These are phyloP conservation scores for Fusarium sp. DNA, from an alignment of 2,329 filamentous ascomycete species.

Conservation along the genomic window DNA sequence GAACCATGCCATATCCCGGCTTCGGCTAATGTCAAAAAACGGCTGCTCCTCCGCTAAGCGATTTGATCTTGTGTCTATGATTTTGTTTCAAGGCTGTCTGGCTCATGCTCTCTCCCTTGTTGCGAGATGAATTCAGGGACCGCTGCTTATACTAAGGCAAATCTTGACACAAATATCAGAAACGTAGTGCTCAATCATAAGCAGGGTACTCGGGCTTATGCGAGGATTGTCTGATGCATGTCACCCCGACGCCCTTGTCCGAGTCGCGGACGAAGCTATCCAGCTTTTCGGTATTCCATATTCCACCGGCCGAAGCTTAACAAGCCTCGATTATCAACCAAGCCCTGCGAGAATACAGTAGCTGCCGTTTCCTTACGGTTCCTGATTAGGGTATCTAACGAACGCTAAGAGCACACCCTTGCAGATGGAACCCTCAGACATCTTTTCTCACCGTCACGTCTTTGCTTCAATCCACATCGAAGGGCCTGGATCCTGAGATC, in stretches of 20 bases:
- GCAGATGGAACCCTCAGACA: slow-evolving; percentile 11
- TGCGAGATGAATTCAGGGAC: slow-evolving; percentile 1
- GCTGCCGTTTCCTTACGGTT: slow-evolving; percentile 36
- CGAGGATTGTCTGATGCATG: slow-evolving; percentile 1
- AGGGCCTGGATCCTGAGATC: slow-evolving; percentile 44
- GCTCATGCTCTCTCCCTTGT: slow-evolving; percentile 5
- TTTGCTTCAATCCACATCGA: slow-evolving; percentile 33
- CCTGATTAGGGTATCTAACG: slow-evolving; percentile 3
- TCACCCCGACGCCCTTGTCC: not conserved
- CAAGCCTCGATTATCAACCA: slow-evolving; percentile 9
- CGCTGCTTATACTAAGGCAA: not conserved
- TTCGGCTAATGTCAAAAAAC: slow-evolving; percentile 21
- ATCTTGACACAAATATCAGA: not conserved
- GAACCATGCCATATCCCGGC: not conserved
- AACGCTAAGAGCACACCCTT: slow-evolving; percentile 29
- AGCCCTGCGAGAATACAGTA: not conserved
- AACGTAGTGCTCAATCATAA: not conserved
- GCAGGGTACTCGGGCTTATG: not conserved
- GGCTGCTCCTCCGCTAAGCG: slow-evolving; percentile 22
- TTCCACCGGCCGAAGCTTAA: slow-evolving; percentile 6
- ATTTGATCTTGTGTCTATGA: slow-evolving; percentile 1
- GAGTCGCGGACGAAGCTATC: not conserved
- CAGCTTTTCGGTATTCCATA: not conserved
- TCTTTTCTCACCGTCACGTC: slow-evolving; percentile 27
- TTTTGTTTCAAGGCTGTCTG: slow-evolving; percentile 29